Evolutionary conservation across 306 rosid genomes (phyloP).

Genomic region (Castanea crenata): DNA sequence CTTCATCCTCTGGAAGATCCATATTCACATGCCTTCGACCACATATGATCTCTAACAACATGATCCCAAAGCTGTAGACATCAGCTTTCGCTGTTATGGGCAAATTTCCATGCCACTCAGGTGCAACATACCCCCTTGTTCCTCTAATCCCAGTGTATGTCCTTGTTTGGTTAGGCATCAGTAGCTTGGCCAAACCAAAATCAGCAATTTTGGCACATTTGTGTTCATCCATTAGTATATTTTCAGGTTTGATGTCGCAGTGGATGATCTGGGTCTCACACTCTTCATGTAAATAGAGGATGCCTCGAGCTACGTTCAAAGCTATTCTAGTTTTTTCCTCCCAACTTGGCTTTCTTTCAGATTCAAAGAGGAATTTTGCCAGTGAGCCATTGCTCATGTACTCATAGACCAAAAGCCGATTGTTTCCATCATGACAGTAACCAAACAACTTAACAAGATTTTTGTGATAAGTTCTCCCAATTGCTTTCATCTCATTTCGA

Average conservation of each 20-base stretch:
- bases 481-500: slow-evolving; percentile 20
- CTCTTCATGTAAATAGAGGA: slow-evolving; percentile 41
- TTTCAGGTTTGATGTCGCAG: slow-evolving; percentile 41
- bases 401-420: slow-evolving; percentile 37
- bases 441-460: slow-evolving; percentile 31
- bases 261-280: slow-evolving; percentile 44
- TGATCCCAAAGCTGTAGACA: slow-evolving; percentile 39
- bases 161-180: slow-evolving; percentile 29
- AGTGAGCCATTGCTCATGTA: slow-evolving; percentile 37
- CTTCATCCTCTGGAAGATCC: slow-evolving; percentile 16
- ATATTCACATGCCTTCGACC: slow-evolving; percentile 21
- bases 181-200: slow-evolving; percentile 39
- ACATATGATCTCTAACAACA: slow-evolving; percentile 37
- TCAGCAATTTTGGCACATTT: slow-evolving; percentile 30
- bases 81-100: slow-evolving; percentile 30
- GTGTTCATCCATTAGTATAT: slow-evolving; percentile 33
- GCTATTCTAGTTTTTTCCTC: slow-evolving; percentile 22
- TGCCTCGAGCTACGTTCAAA: slow-evolving; percentile 23
- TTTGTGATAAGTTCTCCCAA: slow-evolving; percentile 26
- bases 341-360: slow-evolving; percentile 24
- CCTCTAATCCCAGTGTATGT: slow-evolving; percentile 37
- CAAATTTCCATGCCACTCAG: slow-evolving; percentile 33
- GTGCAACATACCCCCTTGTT: slow-evolving; percentile 37
- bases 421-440: slow-evolving; percentile 33
- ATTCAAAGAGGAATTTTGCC: slow-evolving; percentile 24